Percentiles rank a stretch among this genome's conserved stretches.
Conservation (phyloP, 768 basidiomycete genomes). For the Calvatia gigantea region DNA sequence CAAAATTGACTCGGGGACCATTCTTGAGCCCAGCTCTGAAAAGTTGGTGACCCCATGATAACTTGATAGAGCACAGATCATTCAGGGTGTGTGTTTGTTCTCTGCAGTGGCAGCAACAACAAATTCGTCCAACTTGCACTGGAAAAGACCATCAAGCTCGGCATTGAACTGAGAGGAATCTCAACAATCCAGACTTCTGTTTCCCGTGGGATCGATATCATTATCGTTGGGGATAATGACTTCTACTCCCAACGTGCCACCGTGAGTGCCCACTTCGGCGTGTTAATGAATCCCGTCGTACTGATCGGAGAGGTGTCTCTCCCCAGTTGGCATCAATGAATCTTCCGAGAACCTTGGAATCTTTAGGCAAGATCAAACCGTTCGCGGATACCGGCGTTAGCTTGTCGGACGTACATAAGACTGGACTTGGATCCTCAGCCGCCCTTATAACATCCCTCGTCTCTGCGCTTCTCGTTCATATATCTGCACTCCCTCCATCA, state of each 20-base stretch:
- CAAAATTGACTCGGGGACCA: slow-evolving; percentile 31
- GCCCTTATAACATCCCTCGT: slow-evolving; percentile 95
- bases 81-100: slow-evolving; percentile 14
- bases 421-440: slow-evolving; percentile 95
- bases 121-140: slow-evolving; percentile 92
- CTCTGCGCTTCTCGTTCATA: slow-evolving; percentile 77
- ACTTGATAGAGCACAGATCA: slow-evolving; percentile 4
- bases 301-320: slow-evolving; percentile 5
- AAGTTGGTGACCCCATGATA: slow-evolving; percentile 33
- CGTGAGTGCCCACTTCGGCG: slow-evolving; percentile 38
- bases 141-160: slow-evolving; percentile 70
- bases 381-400: slow-evolving; percentile 70
- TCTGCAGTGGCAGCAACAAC: slow-evolving; percentile 56
- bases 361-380: slow-evolving; percentile 67
- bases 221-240: slow-evolving; percentile 91
- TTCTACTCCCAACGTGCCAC: slow-evolving; percentile 94
- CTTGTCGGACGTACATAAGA: slow-evolving; percentile 90
- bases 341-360: slow-evolving; percentile 60
- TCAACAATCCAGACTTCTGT: slow-evolving; percentile 40
- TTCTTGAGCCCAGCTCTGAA: slow-evolving; percentile 29
- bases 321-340: slow-evolving; percentile 58
- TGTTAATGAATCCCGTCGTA: not conserved
- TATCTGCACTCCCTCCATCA: slow-evolving; percentile 52
- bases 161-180: slow-evolving; percentile 52
- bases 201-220: slow-evolving; percentile 62